Conservation (phyloP, 2,329 filamentous ascomycete genomes). For the Ceratocystis alfenasii region DNA sequence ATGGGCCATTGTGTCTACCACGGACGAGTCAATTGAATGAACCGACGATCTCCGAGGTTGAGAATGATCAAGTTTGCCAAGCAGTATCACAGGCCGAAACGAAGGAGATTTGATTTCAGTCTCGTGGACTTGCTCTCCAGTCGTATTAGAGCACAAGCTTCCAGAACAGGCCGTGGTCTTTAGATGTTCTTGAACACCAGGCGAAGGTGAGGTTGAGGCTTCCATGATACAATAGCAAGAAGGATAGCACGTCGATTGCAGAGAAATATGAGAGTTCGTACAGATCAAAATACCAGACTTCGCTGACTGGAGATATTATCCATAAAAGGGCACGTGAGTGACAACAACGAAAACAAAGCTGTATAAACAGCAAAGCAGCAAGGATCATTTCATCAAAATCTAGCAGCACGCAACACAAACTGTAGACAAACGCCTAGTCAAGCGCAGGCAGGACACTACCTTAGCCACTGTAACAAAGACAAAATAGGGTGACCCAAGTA, state of each 20-base stretch:
- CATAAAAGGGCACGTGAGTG: constrained; percentile 13
- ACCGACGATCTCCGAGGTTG: neutral
- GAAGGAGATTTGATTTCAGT: neutral
- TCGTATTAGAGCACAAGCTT: neutral
- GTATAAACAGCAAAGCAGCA: neutral
- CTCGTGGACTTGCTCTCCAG: neutral
- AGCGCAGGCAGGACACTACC: neutral
- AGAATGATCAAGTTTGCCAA: neutral
- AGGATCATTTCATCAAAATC: constrained; percentile 7
- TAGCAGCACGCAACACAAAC: neutral
- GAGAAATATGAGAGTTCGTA: neutral
- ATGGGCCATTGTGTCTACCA: neutral
- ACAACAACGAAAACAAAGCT: neutral
- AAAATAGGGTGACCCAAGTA: neutral
- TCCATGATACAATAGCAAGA: neutral
- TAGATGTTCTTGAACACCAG: neutral
- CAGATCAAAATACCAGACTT: neutral
- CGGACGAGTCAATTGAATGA: neutral
- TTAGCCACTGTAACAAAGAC: neutral
- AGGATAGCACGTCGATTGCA: neutral
- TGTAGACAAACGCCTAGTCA: neutral
- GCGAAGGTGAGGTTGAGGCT: neutral
- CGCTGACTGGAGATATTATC: neutral
- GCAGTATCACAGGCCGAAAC: neutral
- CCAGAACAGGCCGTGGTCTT: neutral